Evolutionary conservation across 2,329 filamentous ascomycete genomes (phyloP).

Genomic region (Albophoma yamanashiensis): DNA sequence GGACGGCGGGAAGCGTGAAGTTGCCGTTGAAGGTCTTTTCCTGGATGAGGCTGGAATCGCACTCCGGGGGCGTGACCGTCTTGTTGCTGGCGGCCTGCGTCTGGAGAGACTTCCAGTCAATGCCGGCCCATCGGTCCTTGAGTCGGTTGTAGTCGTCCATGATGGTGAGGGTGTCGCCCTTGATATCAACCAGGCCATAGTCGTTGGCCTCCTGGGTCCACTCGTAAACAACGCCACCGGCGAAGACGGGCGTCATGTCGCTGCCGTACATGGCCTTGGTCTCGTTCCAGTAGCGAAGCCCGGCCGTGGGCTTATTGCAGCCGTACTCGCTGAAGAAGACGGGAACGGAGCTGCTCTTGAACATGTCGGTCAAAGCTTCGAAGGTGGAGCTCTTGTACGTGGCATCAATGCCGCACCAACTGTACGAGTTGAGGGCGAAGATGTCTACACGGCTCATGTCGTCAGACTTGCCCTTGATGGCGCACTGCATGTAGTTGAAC

Average conservation of each 20-base stretch:
- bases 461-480: slow-evolving; percentile 37
- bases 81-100: slow-evolving; percentile 45
- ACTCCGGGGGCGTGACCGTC: slow-evolving; percentile 45
- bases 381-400: slow-evolving; percentile 54
- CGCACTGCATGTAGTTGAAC: slow-evolving; percentile 67
- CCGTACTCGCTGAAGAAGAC: slow-evolving; percentile 78
- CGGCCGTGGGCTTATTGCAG: slow-evolving; percentile 59
- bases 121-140: slow-evolving; percentile 60
- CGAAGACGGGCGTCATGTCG: slow-evolving; percentile 58
- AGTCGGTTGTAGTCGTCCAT: slow-evolving; percentile 63
- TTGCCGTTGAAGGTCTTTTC: slow-evolving; percentile 59
- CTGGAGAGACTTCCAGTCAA: slow-evolving; percentile 62
- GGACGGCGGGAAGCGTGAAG: slow-evolving; percentile 65
- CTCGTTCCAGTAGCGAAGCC: slow-evolving; percentile 67
- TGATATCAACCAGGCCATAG: slow-evolving; percentile 54
- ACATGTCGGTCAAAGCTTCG: slow-evolving; percentile 51
- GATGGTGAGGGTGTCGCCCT: slow-evolving; percentile 45
- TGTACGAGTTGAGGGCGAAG: slow-evolving; percentile 66
- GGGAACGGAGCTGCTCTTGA: slow-evolving; percentile 55
- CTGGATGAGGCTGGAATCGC: slow-evolving; percentile 56
- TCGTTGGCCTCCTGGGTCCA: slow-evolving; percentile 61
- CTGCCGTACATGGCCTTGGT: slow-evolving; percentile 60
- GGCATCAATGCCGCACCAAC: slow-evolving; percentile 55
- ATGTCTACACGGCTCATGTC: slow-evolving; percentile 59
- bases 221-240: slow-evolving; percentile 74